Percentiles rank a stretch among this genome's conserved stretches.
Conservation (phyloP, 306 rosid species). For the Cucumis hystrix region DNA sequence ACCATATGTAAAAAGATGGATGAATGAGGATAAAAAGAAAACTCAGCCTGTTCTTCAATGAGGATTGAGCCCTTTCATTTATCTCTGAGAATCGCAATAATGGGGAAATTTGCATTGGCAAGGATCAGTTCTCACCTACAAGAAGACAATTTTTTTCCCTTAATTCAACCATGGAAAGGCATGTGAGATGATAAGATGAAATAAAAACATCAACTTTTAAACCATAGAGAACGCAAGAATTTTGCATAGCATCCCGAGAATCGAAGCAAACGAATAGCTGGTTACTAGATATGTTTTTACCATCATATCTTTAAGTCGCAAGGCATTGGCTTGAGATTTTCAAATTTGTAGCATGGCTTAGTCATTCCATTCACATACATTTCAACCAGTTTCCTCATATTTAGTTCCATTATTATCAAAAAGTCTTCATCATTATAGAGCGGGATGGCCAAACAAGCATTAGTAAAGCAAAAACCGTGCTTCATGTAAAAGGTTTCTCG, state of each 20-base stretch:
- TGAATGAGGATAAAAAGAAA: neutral
- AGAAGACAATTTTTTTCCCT: neutral
- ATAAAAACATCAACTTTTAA: neutral
- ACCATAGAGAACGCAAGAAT: neutral
- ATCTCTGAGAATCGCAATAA: slow-evolving; percentile 53
- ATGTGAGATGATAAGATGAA: neutral
- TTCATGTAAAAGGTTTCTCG: neutral
- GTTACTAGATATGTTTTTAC: too few relatives aligned
- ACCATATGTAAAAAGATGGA: neutral
- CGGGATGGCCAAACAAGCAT: neutral
- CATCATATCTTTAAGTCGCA: neutral
- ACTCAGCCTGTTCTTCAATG: neutral
- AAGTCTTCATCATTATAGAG: neutral
- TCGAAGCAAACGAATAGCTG: neutral
- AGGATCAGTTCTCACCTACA: slow-evolving; percentile 53
- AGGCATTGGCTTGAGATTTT: neutral
- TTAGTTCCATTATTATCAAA: neutral
- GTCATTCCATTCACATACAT: neutral
- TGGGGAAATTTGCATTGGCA: slow-evolving; percentile 59
- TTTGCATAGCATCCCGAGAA: neutral
- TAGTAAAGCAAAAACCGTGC: neutral
- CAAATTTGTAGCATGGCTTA: neutral
- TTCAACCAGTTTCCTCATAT: neutral
- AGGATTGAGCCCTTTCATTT: neutral
- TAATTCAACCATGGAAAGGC: neutral